Evolutionary conservation across 768 basidiomycete species (phyloP), one percentile per base, ranked within the genome.

Genomic region (Naganishia vaughanmartiniae): DNA sequence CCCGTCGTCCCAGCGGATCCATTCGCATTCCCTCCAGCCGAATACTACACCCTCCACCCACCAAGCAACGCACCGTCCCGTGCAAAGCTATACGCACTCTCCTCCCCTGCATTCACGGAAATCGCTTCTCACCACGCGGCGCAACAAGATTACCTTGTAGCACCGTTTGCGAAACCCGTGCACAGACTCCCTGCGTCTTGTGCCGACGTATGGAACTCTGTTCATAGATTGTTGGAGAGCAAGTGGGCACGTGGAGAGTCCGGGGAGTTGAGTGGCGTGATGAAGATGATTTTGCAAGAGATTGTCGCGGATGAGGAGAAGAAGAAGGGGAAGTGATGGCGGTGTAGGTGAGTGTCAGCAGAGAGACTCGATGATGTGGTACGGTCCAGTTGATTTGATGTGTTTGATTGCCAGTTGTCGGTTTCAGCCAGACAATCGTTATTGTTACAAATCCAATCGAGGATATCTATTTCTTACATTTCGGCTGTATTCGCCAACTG

Each of bases 121-220:
- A 26, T 26, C 36, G 19, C 19, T 34, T 12, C 10, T 7, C n/a
- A 63, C 19, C 39, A 36, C 39, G 12, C 15, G 39, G 21, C 36
- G 26, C 24, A 63, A 15, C 60, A 63, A 1, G 26, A 46, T 24
- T n/a, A 46, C 12, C 39, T 39, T 30, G 4, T 58, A 4, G 34
- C 36, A 4, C 36, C 39, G 3, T 63, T 63, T 24, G 39, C 60
- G 3, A 45, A 14, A 17, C 60, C 60, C 2, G 60, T 63, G 11
- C 46, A 63, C 42, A 42, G 39, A 42, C 34, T 63, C 28, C 60
- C 60, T 10, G 60, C 42, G 14, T 28, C 26, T 2, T 63, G 39
- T 45, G 60, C 60, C 2, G 60, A 63, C 28, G 60, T 63, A 12
- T 63, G 60, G 60, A 63, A 63, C 26, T 28, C 39, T 5, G 60